A percentile compares a stretch with the other conserved stretches of the same genome.
phyloP scores from a whole-genome alignment of 371 early-diverging fungal genomes.

The Cokeromyces recurvatus region DNA sequence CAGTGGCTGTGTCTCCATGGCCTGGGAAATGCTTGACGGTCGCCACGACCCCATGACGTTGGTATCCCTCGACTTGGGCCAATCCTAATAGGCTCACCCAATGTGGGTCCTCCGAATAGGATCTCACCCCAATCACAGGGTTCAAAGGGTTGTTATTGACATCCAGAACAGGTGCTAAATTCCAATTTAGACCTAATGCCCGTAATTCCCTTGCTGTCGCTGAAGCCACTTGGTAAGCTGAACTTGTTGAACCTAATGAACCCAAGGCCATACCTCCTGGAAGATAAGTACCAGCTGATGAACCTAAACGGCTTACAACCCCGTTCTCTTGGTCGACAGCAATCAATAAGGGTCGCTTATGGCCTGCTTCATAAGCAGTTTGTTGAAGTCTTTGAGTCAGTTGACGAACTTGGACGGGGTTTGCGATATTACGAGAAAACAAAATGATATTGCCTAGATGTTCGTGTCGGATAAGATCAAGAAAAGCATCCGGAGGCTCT shows the following conservation, averaged over 20 bases:
- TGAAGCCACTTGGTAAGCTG: slow-evolving; percentile 30
- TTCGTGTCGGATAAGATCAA: slow-evolving; percentile 38
- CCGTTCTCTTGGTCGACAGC: slow-evolving; percentile 51
- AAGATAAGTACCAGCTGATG: slow-evolving; percentile 36
- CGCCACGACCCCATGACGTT: slow-evolving; percentile 25
- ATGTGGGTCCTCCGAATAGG: slow-evolving; percentile 38
- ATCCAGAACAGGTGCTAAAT: slow-evolving; percentile 43
- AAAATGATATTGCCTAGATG: slow-evolving; percentile 42
- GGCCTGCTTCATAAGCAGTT: slow-evolving; percentile 39
- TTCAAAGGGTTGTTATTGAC: slow-evolving; percentile 49
- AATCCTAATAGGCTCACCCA: slow-evolving; percentile 28
- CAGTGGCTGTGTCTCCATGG: slow-evolving; percentile 50
- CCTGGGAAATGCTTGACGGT: slow-evolving; percentile 51
- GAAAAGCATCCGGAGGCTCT: slow-evolving; percentile 31
- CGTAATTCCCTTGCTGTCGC: slow-evolving; percentile 34
- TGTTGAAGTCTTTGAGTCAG: slow-evolving; percentile 28
- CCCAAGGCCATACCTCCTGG: slow-evolving; percentile 47
- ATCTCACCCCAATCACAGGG: slow-evolving; percentile 49
- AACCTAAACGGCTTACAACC: slow-evolving; percentile 41
- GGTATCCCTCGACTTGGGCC: slow-evolving; percentile 41
- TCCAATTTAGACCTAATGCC: slow-evolving; percentile 45
- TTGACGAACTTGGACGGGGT: slow-evolving; percentile 26
- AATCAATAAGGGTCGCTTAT: slow-evolving; percentile 35
- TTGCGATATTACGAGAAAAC: slow-evolving; percentile 45
- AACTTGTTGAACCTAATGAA: slow-evolving; percentile 25